phyloP scores from a whole-genome alignment of 2,329 filamentous ascomycete genomes.

The Aspergillus chevalieri region DNA sequence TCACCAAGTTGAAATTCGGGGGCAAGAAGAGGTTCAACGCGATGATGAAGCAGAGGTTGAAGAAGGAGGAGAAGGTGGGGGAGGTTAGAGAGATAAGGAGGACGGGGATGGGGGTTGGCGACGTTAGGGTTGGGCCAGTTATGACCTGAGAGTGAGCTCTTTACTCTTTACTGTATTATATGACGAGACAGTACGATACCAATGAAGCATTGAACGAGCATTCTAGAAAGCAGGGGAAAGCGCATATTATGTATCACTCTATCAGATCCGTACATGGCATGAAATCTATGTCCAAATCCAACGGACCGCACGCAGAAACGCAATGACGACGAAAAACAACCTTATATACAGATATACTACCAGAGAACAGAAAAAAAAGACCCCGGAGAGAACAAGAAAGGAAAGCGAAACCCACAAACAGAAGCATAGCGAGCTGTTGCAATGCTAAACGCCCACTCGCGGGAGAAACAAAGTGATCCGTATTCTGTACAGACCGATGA shows the following conservation, averaged over 20 bases:
- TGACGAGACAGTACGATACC: no score
- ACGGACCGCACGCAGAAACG: neutral
- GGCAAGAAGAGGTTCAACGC: conserved; percentile 60
- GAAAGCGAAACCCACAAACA: neutral
- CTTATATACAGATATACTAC: conserved; percentile 16
- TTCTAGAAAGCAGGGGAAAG: neutral
- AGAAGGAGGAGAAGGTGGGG: conserved; percentile 6
- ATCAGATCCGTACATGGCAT: conserved; percentile 6
- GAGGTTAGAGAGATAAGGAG: conserved; percentile 10
- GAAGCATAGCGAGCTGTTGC: conserved; percentile 1
- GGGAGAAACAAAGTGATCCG: neutral
- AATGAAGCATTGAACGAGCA: no score
- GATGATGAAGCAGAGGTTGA: conserved; percentile 14
- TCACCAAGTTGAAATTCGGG: conserved; percentile 83
- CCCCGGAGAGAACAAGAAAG: neutral
- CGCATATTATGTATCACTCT: conserved; percentile 14
- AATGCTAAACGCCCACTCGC: neutral
- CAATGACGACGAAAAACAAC: conserved; percentile 2
- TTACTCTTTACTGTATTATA: neutral
- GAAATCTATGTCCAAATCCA: conserved; percentile 19
- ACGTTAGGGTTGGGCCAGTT: conserved; percentile 45
- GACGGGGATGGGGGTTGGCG: conserved; percentile 3
- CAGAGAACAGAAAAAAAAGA: conserved; percentile 1
- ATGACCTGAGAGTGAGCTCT: conserved; percentile 5
- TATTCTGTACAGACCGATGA: conserved; percentile 6